Evolutionary conservation across 2,329 filamentous ascomycete genomes (phyloP), one percentile per base, ranked within the genome.

Genomic region (Purpureocillium lavendulum): DNA sequence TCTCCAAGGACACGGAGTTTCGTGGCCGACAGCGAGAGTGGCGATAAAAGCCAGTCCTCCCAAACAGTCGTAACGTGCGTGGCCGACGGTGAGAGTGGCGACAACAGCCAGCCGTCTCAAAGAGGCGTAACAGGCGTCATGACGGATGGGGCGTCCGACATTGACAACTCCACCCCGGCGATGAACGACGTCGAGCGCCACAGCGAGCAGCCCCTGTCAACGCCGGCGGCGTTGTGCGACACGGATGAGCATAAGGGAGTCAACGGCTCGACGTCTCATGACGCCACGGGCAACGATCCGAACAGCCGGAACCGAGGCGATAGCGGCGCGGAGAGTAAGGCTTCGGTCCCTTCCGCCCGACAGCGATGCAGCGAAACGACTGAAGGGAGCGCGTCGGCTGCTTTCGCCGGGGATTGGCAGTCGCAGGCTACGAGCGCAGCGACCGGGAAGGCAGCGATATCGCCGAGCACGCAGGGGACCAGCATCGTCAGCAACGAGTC

Each of bases 401-500:
- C 69, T 1, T 67, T 64, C 35, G 66, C 69, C 1, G 75, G 71
- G 9, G 77, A 81, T 49, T 80, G 76, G 74, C 71, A 73, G 3
- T 78, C 74, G 4, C 76, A 80, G 48, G 74, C 71, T 4, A 81
- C 77, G 12, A 80, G 75, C 49, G 76, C 75, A 8, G 77, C 76
- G 2, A 80, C 76, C 2, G 71, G 75, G 36, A 80, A 78, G 58
- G 72, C 79, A 70, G 75, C 77, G 4, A 60, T 80, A 29, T 81
- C 77, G 17, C 78, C 78, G 3, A 81, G 77, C 53, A 82, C 78
- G 3, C 70, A 78, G 51, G 78, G 77, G 30, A 82, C 78, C 14
- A 82, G 77, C 56, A 76, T 82, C 45, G 70, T 77, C 47, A 81
- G 77, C 57, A 68, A 69, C 40, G 74, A 78, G 33, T 78, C 75